Base-by-base conservation (phyloP, 2,329 filamentous ascomycete species). In the Penicillium occitanis region DNA sequence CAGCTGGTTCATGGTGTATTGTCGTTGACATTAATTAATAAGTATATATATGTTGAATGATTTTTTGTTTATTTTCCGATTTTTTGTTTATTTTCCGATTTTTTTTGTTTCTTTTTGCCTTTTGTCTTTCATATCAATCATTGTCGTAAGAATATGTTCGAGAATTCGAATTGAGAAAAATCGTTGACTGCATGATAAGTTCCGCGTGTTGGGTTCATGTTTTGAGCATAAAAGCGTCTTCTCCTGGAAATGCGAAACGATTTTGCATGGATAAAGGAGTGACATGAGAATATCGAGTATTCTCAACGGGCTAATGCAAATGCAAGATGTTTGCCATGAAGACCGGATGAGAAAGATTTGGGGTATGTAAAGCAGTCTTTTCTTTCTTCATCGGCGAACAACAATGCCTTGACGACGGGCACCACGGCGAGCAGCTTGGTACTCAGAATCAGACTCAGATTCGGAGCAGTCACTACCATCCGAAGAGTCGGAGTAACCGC, bases 401-500 rank as follows among this genome's bases (percentile, higher is more conserved):
- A 79, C 75, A 64, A 79, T 78, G 46, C 77, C 74, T 70, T 79
- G 75, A 61, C 76, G 75, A 53, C 75, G 73, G 40, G 73, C 74
- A 64, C 69, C 73, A 30, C 73, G 71, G 65, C 77, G 76, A 19
- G 74, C 77, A 66, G 72, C 73, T 48, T 72, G 69, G 69, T 79
- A 79, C 63, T 79, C 78, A 68, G 76, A 73, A 67, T 80, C 78
- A 50, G 73, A 75, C 35, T 89, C 89, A 72, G 86, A 90, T n/a
- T 55, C 51, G 1, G 68, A 69, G 71, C 88, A 92, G 84, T 89
- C 92, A 65, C 87, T 86, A 63, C 83, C 86, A 69, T 84, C 86
- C 68, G 90, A 88, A 4, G 75, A 77, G 74, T 91, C 89, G 70
- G 72, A 73, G 82, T 91, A 95, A 75, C 92, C 91, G 81, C 94